Evolutionary conservation across 179 eudicot genomes (phyloP).

Genomic region (Carnegiea gigantea): DNA sequence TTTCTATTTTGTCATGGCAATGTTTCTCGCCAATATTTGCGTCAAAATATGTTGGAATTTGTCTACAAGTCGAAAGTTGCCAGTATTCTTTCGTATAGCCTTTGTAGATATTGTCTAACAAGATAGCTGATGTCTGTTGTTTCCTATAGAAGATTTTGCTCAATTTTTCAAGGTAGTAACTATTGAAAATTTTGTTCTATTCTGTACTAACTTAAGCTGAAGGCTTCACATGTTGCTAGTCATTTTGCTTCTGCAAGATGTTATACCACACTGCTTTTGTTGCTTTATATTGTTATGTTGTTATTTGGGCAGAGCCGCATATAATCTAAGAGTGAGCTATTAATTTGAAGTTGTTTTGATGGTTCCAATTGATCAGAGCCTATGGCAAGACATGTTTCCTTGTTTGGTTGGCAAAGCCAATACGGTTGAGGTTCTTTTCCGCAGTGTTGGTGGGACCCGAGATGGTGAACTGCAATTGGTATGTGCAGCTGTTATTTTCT

Average conservation of each 20-base stretch:
- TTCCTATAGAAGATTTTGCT: not conserved
- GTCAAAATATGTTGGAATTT: not conserved
- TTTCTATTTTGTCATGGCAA: not conserved
- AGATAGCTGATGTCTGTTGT: not conserved
- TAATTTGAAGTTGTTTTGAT: not conserved
- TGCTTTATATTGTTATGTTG: not conserved
- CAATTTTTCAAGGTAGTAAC: not conserved
- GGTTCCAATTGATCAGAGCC: conserved; percentile 39
- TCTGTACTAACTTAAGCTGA: not conserved
- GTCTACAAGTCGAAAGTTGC: not conserved
- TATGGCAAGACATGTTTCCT: conserved; percentile 66
- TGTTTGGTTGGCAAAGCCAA: conserved; percentile 47
- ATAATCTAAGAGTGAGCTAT: not conserved
- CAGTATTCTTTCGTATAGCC: not conserved
- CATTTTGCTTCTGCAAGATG: not conserved
- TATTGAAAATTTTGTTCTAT: not conserved
- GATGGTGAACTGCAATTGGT: conserved; percentile 75
- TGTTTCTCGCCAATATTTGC: not conserved
- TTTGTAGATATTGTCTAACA: not conserved
- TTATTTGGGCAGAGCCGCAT: not conserved
- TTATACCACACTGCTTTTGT: not conserved
- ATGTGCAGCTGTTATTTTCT: conserved; percentile 14
- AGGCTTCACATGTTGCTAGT: not conserved
- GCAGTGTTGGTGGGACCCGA: conserved; percentile 49
- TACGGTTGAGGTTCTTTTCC: conserved; percentile 44